Percentiles rank a stretch among this genome's conserved stretches.
Evolutionary conservation across 2,329 filamentous ascomycete genomes (phyloP).

Genomic region (Cryphonectria radicalis): DNA sequence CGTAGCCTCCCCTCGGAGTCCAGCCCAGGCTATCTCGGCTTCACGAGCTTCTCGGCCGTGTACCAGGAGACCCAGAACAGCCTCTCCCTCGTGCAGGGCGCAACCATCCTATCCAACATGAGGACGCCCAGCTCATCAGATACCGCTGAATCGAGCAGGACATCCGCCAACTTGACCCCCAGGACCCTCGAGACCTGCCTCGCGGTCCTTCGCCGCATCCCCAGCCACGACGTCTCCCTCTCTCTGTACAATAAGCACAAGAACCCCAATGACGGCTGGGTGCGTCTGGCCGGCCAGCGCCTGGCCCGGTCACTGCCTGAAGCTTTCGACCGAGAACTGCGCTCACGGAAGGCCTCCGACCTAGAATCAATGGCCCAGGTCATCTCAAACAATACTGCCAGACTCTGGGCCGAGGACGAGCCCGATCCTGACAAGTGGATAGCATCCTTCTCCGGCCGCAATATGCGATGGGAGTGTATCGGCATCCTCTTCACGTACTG

Average conservation of each 20-base stretch:
- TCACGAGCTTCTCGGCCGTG: constrained; percentile 48
- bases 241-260: constrained; percentile 32
- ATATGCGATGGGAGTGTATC: constrained; percentile 50
- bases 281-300: constrained; percentile 34
- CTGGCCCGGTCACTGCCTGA: constrained; percentile 41
- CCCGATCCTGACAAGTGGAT: constrained; percentile 43
- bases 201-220: constrained; percentile 43
- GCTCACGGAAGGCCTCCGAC: constrained; percentile 33
- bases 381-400: constrained; percentile 45
- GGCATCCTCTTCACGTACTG: constrained; percentile 43
- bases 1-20: constrained; percentile 15
- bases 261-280: constrained; percentile 40
- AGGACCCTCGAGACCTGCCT: constrained; percentile 44
- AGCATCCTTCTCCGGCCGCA: constrained; percentile 43
- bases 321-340: constrained; percentile 38
- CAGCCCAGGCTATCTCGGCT: constrained; percentile 48
- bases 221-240: constrained; percentile 34
- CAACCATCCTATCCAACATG: background rate
- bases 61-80: constrained; percentile 48
- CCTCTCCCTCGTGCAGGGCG: constrained; percentile 40
- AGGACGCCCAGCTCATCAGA: constrained; percentile 1
- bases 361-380: constrained; percentile 43
- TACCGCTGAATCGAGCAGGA: background rate
- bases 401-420: constrained; percentile 42
- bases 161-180: constrained; percentile 26